Conservation (phyloP, 2,329 filamentous ascomycete species). For the Nothopassalora personata region DNA sequence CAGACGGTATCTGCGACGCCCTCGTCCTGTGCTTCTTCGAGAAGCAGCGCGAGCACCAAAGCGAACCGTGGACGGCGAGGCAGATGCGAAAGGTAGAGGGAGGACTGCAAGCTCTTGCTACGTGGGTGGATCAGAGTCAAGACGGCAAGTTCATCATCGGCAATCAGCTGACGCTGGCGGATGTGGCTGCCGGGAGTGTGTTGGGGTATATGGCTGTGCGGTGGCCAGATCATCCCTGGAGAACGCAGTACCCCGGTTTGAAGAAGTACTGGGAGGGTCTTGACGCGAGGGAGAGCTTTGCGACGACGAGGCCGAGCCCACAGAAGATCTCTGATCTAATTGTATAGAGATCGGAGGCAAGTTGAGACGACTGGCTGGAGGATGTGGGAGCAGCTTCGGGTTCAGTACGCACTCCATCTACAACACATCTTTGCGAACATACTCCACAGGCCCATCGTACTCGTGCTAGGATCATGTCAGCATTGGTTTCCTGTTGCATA, state of each 20-base stretch:
- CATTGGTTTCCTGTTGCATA: neutral
- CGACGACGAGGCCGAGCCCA: slow-evolving; percentile 28
- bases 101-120: slow-evolving; percentile 29
- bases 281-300: slow-evolving; percentile 41
- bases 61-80: slow-evolving; percentile 31
- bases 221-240: slow-evolving; percentile 33
- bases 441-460: slow-evolving; percentile 24
- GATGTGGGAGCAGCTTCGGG: too few relatives aligned
- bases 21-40: slow-evolving; percentile 37
- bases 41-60: slow-evolving; percentile 27
- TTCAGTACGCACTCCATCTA: neutral
- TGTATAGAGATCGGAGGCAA: slow-evolving; percentile 21
- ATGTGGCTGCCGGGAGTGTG: slow-evolving; percentile 33
- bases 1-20: slow-evolving; percentile 36
- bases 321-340: slow-evolving; percentile 35
- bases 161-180: slow-evolving; percentile 32
- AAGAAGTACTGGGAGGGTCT: slow-evolving; percentile 44
- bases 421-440: slow-evolving; percentile 15
- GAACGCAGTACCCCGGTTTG: slow-evolving; percentile 31
- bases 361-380: too few relatives aligned
- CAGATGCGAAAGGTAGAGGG: slow-evolving; percentile 36
- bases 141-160: slow-evolving; percentile 29
- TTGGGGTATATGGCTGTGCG: slow-evolving; percentile 33
- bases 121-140: slow-evolving; percentile 25
- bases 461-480: slow-evolving; percentile 8